These are phyloP conservation scores for Yamadazyma tumulicola DNA, from an alignment of 805 yeast genomes.

Conservation along the genomic window DNA sequence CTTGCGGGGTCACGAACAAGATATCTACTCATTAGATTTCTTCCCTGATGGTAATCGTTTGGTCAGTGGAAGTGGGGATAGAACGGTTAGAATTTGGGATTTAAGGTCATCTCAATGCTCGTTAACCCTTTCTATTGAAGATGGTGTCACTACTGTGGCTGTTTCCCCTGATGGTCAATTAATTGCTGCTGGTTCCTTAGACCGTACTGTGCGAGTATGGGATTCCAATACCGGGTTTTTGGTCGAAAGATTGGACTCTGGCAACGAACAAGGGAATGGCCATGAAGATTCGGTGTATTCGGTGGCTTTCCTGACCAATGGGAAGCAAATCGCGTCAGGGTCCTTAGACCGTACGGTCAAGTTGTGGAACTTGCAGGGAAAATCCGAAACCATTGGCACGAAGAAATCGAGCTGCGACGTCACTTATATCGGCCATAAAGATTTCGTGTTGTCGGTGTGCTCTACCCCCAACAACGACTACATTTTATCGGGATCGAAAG, in stretches of 20 bases:
- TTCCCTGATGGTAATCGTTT: constrained; percentile 91
- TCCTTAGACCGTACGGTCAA: constrained; percentile 94
- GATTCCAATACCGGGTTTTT: constrained; percentile 88
- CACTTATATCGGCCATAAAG: constrained; percentile 93
- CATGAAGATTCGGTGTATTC: constrained; percentile 95
- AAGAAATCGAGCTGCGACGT: constrained; percentile 70
- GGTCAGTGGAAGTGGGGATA: constrained; percentile 94
- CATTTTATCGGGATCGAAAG: constrained; percentile 91
- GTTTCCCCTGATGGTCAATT: constrained; percentile 92
- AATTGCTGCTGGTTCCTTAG: constrained; percentile 95
- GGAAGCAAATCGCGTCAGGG: constrained; percentile 89
- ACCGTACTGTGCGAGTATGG: constrained; percentile 95
- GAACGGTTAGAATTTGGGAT: constrained; percentile 97
- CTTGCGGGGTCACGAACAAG: constrained; percentile 94
- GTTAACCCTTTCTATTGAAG: constrained; percentile 85
- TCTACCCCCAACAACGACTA: constrained; percentile 90
- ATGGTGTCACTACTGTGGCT: constrained; percentile 97
- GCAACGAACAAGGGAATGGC: constrained; percentile 84
- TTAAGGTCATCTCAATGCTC: constrained; percentile 85
- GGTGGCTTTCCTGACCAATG: constrained; percentile 88
- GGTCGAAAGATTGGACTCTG: constrained; percentile 88
- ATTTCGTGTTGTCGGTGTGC: constrained; percentile 91
- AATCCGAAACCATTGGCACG: constrained; percentile 21
- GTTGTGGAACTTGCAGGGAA: constrained; percentile 84
- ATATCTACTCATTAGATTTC: constrained; percentile 91